These are phyloP conservation scores for Coleophoma crateriformis DNA, from an alignment of 2,329 filamentous ascomycete species.

Conservation along the genomic window DNA sequence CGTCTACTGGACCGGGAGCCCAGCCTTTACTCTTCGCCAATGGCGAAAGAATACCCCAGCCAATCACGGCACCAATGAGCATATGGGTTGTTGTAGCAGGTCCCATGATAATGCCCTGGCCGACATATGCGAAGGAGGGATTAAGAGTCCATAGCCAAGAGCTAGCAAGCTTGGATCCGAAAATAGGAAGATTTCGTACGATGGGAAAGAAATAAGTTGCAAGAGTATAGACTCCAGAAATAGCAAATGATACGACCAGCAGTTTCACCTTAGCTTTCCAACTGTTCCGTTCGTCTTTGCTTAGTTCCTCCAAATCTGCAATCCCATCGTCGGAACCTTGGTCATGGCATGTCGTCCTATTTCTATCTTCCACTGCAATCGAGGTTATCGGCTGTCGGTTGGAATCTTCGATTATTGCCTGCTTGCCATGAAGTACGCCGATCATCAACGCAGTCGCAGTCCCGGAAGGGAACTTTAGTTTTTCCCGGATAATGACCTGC, in stretches of 20 bases:
- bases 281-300: conserved; percentile 17
- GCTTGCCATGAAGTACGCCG: conserved; percentile 73
- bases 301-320: conserved; percentile 18
- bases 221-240: conserved; percentile 66
- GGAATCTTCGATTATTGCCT: conserved; percentile 25
- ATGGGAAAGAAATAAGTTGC: conserved; percentile 86
- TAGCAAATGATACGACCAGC: conserved; percentile 49
- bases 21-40: conserved; percentile 80
- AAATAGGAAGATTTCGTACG: conserved; percentile 79
- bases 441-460: conserved; percentile 95
- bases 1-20: conserved; percentile 79
- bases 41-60: conserved; percentile 88
- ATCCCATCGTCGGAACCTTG: conserved; percentile 4
- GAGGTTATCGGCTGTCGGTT: conserved; percentile 6
- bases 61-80: conserved; percentile 81
- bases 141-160: conserved; percentile 96
- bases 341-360: neutral
- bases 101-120: conserved; percentile 98
- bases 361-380: neutral
- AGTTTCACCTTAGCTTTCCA: conserved; percentile 27
- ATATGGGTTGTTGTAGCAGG: conserved; percentile 93
- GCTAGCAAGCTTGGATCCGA: conserved; percentile 67
- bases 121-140: conserved; percentile 93
- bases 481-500: conserved; percentile 90
- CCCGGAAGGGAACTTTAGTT: conserved; percentile 89